Conservation (phyloP, 2,329 filamentous ascomycete species). For the Emericellopsis atlantica region DNA sequence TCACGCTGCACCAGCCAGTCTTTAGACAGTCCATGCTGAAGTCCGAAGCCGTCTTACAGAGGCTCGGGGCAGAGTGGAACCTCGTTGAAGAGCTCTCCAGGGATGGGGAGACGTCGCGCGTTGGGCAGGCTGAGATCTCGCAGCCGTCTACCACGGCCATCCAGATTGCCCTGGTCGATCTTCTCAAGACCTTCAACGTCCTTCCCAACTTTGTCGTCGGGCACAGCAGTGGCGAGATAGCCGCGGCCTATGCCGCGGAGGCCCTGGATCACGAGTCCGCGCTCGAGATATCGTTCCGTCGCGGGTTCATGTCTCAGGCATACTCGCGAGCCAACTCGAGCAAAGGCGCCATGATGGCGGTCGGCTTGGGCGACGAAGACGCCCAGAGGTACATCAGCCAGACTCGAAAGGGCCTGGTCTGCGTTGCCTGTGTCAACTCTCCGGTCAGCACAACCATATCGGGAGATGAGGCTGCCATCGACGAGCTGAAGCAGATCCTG, state of each 20-base stretch:
- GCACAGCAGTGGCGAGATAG: slow-evolving; percentile 36
- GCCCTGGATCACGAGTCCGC: slow-evolving; percentile 17
- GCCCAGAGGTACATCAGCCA: slow-evolving; percentile 12
- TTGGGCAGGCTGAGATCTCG: slow-evolving; percentile 26
- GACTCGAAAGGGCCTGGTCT: not conserved
- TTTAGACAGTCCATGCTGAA: slow-evolving; percentile 5
- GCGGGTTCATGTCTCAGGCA: slow-evolving; percentile 6
- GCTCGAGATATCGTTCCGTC: slow-evolving; percentile 9
- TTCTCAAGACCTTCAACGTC: slow-evolving; percentile 30
- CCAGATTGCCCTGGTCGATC: slow-evolving; percentile 30
- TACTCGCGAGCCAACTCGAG: not conserved
- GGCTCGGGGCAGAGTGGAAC: slow-evolving; percentile 19
- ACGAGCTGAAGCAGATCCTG: slow-evolving; percentile 1
- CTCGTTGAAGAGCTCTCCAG: slow-evolving; percentile 16
- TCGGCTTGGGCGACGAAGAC: slow-evolving; percentile 40
- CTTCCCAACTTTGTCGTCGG: slow-evolving; percentile 24
- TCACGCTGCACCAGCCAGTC: slow-evolving; percentile 11
- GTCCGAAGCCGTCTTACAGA: slow-evolving; percentile 17
- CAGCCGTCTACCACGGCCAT: slow-evolving; percentile 31
- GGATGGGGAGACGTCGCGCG: slow-evolving; percentile 16
- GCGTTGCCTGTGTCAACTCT: slow-evolving; percentile 8
- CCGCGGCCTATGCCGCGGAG: slow-evolving; percentile 29
- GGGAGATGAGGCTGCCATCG: slow-evolving; percentile 3
- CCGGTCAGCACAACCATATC: slow-evolving; percentile 4
- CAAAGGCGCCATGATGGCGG: slow-evolving; percentile 17